Conservation (phyloP, 2,329 filamentous ascomycete species). For the Allantophomopsis lycopodina region DNA sequence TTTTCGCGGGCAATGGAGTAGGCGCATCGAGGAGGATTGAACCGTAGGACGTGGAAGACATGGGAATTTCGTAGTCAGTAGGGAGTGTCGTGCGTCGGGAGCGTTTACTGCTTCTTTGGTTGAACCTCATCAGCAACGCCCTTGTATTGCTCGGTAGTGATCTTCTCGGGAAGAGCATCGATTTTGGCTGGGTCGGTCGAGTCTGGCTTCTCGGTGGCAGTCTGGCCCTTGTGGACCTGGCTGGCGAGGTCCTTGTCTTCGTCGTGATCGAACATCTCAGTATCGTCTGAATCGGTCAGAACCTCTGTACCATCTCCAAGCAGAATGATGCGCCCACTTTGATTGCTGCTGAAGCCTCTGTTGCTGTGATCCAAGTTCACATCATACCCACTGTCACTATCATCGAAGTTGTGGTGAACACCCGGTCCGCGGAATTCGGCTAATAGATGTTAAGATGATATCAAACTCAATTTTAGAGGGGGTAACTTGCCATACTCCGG, state of each 20-base stretch:
- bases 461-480: constrained; percentile 7
- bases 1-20: too few relatives aligned
- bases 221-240: constrained; percentile 58
- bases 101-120: background rate
- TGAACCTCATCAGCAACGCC: background rate
- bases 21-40: too few relatives aligned
- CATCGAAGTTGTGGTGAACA: constrained; percentile 71
- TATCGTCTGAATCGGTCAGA: constrained; percentile 75
- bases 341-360: constrained; percentile 55
- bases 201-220: constrained; percentile 1
- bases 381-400: constrained; percentile 66
- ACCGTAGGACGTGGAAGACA: too few relatives aligned
- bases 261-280: constrained; percentile 90
- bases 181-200: background rate
- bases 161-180: constrained; percentile 5
- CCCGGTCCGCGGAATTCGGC: constrained; percentile 78
- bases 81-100: too few relatives aligned
- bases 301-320: constrained; percentile 92
- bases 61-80: too few relatives aligned
- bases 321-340: constrained; percentile 76
- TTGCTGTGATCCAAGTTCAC: constrained; percentile 54
- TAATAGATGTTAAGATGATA: constrained; percentile 22
- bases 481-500: constrained; percentile 81
- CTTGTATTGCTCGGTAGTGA: background rate
- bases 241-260: constrained; percentile 73